Conservation (phyloP, 805 yeast species). For the Saturnispora bothae region DNA sequence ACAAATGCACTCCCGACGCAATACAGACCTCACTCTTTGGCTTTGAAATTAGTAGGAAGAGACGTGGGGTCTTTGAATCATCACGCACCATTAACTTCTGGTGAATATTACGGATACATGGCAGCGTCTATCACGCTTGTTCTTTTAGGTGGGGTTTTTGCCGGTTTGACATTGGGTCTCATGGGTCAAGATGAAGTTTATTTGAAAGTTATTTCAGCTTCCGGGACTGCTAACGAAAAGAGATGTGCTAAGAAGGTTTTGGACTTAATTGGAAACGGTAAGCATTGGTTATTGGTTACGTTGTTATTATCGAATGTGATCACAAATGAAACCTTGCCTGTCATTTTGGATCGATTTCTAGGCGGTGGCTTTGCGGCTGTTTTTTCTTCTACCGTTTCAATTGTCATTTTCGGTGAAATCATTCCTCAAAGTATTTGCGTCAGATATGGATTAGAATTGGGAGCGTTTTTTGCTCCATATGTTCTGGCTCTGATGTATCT, state of each 20-base stretch:
- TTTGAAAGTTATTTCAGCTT: slow-evolving; percentile 75
- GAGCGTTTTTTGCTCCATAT: slow-evolving; percentile 84
- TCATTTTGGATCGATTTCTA: slow-evolving; percentile 80
- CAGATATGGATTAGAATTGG: slow-evolving; percentile 83
- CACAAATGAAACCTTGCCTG: slow-evolving; percentile 90
- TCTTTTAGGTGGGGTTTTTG: slow-evolving; percentile 79
- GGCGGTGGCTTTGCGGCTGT: slow-evolving; percentile 99
- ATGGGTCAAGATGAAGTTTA: slow-evolving; percentile 99
- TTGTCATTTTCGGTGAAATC: slow-evolving; percentile 91
- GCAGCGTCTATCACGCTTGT: slow-evolving; percentile 51
- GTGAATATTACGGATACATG: slow-evolving; percentile 37
- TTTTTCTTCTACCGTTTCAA: slow-evolving; percentile 81
- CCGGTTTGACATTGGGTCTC: slow-evolving; percentile 85
- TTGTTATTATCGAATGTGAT: slow-evolving; percentile 76
- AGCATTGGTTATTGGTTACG: slow-evolving; percentile 95
- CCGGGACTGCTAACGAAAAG: slow-evolving; percentile 70
- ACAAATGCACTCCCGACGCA: slow-evolving; percentile 12
- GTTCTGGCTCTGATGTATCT: slow-evolving; percentile 75
- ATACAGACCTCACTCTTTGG: slow-evolving; percentile 9
- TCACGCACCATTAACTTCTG: slow-evolving; percentile 19
- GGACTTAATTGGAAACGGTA: slow-evolving; percentile 63
- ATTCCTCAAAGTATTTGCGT: slow-evolving; percentile 94
- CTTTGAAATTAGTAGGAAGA: neutral
- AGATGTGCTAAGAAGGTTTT: slow-evolving; percentile 64
- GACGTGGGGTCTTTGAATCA: slow-evolving; percentile 5